Percentiles rank a stretch among this genome's conserved stretches.
phyloP scores from a whole-genome alignment of 2,329 filamentous ascomycete genomes.

The Sarocladium oryzae region DNA sequence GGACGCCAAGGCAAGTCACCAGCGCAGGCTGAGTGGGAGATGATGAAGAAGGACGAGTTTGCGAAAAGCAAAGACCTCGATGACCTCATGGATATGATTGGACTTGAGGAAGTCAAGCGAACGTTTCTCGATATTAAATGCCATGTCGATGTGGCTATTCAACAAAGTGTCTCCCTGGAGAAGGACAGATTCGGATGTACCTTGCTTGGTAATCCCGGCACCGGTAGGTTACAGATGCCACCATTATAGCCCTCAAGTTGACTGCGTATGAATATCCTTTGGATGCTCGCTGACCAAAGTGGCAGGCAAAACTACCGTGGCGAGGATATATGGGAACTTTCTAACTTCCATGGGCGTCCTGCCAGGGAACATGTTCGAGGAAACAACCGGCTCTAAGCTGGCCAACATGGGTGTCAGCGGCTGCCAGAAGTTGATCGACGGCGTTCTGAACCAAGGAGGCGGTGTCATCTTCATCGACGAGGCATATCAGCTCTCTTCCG shows the following conservation, averaged over 20 bases:
- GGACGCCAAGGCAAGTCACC: background rate
- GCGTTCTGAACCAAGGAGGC: constrained; percentile 50
- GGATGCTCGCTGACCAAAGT: constrained; percentile 10
- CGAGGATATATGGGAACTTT: constrained; percentile 62
- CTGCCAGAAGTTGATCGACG: constrained; percentile 42
- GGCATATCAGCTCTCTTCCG: constrained; percentile 64
- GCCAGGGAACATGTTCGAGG: constrained; percentile 52
- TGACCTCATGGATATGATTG: constrained; percentile 62
- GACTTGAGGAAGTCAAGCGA: constrained; percentile 62
- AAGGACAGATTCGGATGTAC: constrained; percentile 56
- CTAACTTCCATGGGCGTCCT: constrained; percentile 56
- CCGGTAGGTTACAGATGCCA: constrained; percentile 38
- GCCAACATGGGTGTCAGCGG: constrained; percentile 54
- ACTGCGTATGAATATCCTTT: no score
- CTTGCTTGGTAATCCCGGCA: constrained; percentile 69
- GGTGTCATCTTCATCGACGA: constrained; percentile 75
- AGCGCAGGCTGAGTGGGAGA: constrained; percentile 40
- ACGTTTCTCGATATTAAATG: constrained; percentile 57
- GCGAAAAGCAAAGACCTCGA: constrained; percentile 51
- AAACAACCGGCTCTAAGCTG: constrained; percentile 62
- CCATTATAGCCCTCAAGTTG: no score
- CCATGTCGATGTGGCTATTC: constrained; percentile 51
- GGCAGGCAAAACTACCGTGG: constrained; percentile 64
- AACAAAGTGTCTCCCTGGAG: constrained; percentile 49
- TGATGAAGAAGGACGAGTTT: constrained; percentile 47